Percentiles rank a stretch among this genome's conserved stretches.
Conservation (phyloP, 371 early-diverging fungal species). For the Phascolomyces articulosus region DNA sequence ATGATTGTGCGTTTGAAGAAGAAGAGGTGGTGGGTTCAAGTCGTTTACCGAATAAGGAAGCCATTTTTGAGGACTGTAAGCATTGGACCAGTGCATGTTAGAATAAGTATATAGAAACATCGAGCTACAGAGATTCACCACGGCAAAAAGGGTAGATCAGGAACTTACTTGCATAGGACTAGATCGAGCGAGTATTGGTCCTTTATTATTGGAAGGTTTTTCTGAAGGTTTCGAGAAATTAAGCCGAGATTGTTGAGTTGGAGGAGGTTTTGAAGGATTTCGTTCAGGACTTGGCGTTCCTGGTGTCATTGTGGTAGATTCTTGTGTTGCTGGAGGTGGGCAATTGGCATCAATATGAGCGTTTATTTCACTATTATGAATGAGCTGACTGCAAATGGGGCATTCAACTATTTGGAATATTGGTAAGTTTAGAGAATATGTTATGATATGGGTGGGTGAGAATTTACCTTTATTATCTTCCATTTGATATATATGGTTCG, state of each 20-base stretch:
- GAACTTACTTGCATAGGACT: background rate
- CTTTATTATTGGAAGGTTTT: background rate
- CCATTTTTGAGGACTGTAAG: conserved; percentile 4
- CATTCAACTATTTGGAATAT: conserved; percentile 28
- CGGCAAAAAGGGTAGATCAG: too few species aligned
- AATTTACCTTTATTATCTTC: conserved; percentile 1
- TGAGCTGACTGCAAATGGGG: conserved; percentile 36
- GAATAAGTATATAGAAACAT: too few species aligned
- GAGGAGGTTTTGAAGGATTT: conserved; percentile 2
- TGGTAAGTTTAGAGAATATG: background rate
- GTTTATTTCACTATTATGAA: conserved; percentile 28
- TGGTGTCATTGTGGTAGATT: background rate
- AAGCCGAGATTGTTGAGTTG: conserved; percentile 11
- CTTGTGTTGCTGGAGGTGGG: conserved; percentile 7
- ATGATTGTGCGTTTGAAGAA: too few species aligned
- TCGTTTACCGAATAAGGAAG: conserved; percentile 5
- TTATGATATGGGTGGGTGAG: background rate
- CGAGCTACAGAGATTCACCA: too few species aligned
- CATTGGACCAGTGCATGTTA: too few species aligned
- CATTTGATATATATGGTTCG: too few species aligned
- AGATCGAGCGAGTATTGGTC: background rate
- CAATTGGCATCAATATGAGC: conserved; percentile 42
- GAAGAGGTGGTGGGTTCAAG: background rate
- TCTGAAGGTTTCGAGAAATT: background rate
- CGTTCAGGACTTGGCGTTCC: background rate